Evolutionary conservation across 305 asterid genomes (phyloP), one percentile per base, ranked within the genome.

Genomic region (Euphrasia arctica): DNA sequence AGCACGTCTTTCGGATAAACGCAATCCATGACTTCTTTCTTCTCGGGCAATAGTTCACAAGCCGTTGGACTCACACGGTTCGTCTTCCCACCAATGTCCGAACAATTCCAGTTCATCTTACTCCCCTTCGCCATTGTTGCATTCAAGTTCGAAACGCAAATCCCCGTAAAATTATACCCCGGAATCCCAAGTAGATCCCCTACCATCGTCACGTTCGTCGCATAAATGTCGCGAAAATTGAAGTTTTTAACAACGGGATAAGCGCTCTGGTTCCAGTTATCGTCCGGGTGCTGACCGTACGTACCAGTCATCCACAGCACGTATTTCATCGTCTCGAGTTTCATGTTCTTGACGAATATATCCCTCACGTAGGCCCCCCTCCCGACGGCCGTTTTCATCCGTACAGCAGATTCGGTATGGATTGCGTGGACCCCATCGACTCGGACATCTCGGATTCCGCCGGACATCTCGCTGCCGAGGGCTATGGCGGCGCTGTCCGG

Each of bases 401-500:
- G 62, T 2, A 89, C 70, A 0, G 81, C 95, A 1, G 97, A 85
- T 31, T 89, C 70, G 0, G 95, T 77, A 63, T 75, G 80, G 62
- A 85, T 51, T 56, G 91, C 88, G 6, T 59, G 39, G 64, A 85
- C 80, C 12, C 74, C 78, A 11, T 85, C 87, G 0, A 84, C 89
- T 0, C 96, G 75, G 11, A 86, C 90, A 61, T 89, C 81, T 5
- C 71, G 73, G 59, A 89, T 83, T 25, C 96, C 96, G 6, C 95
- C 95, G 0, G 96, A 89, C 90, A 89, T 86, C 54, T 89, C 96
- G 58, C 96, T 89, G 45, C 96, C 96, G 0, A 86, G 81, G 54
- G 95, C 93, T 57, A 89, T 81, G 50, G 76, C 88, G 4, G 96
- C 96, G 57, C 93, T 86, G 60, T 74, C 75, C 1, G 96, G 95